Evolutionary conservation across 192 early-diverging fungal species (phyloP).

Genomic region (Coemansia asiatica): DNA sequence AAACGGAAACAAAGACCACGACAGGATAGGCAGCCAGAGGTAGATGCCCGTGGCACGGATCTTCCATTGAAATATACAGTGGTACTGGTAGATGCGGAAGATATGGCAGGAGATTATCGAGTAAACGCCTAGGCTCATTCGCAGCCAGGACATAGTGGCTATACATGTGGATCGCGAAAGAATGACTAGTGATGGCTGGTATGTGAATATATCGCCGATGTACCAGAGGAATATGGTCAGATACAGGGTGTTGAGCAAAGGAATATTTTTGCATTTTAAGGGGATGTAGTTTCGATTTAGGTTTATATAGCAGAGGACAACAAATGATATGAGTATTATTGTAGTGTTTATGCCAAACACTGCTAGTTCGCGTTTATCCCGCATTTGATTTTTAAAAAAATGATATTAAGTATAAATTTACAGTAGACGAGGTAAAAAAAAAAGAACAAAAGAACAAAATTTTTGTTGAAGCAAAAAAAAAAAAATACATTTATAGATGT

Average conservation of each 20-base stretch:
- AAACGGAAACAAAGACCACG: conserved; percentile 15
- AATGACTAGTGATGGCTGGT: conserved; percentile 31
- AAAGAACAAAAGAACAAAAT: not conserved
- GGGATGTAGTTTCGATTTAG: conserved; percentile 41
- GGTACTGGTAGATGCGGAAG: conserved; percentile 46
- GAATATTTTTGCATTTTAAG: conserved; percentile 50
- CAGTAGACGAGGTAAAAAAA: not conserved
- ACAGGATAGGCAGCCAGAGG: conserved; percentile 20
- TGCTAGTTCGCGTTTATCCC: conserved; percentile 27
- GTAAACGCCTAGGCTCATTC: conserved; percentile 39
- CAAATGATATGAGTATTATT: conserved; percentile 18
- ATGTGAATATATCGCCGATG: conserved; percentile 44
- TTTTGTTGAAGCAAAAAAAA: not conserved
- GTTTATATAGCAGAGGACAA: conserved; percentile 22
- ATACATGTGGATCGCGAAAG: conserved; percentile 35
- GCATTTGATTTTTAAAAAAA: not conserved
- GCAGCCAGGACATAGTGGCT: conserved; percentile 45
- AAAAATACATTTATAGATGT: too few relatives aligned
- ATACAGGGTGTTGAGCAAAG: conserved; percentile 31
- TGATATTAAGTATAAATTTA: too few relatives aligned
- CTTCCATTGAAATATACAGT: conserved; percentile 34
- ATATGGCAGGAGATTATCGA: conserved; percentile 29
- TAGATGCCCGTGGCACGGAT: conserved; percentile 22
- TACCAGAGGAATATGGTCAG: conserved; percentile 32
- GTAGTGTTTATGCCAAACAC: conserved; percentile 35